Base-by-base conservation (phyloP, 768 basidiomycete genomes). In the Collybiopsis luxurians region DNA sequence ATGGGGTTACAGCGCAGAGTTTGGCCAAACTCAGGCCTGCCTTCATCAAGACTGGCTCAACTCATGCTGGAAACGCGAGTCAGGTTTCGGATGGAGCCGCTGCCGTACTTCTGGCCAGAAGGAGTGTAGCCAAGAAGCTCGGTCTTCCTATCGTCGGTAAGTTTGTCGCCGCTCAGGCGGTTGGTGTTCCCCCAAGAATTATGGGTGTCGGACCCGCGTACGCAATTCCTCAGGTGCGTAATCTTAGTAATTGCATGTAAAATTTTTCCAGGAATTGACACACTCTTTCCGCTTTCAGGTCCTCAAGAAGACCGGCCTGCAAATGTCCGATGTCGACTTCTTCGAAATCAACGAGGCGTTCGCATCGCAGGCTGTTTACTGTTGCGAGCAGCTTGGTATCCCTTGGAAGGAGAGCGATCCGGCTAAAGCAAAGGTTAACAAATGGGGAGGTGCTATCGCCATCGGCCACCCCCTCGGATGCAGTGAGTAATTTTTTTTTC, bases 271-370 rank as follows among this genome's bases (percentile, higher is more conserved):
- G n/a, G n/a, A n/a, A n/a, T n/a, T n/a, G n/a, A n/a, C n/a, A n/a
- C n/a, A n/a, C n/a, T 38, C 3, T 19, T 40, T 38, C 34, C 23
- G 11, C 19, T 4, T 36, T 13, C 12, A 64, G 60, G 79, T 78
- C 2, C 84, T 95, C 56, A 77, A 81, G 63, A 80, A 83, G 64
- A 77, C 82, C 1, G 89, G 90, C 15, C 76, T 95, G 47, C 68
- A 73, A 42, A 74, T 77, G 58, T 73, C 81, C 45, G 94, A 95
- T 63, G 75, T 96, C 62, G 93, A 96, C 73, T 91, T 95, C 67
- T 96, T 77, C 73, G 91, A 95, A 74, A 92, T 93, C 71, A 95
- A 95, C 68, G 92, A 94, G 71, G 92, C 93, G 28, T 95, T 94
- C 67, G 92, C 93, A 27, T 84, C 81, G 28, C 89, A 90, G 69